Evolutionary conservation across 352 stramenopile genomes (phyloP).

Genomic region (Phytophthora tentaculata): DNA sequence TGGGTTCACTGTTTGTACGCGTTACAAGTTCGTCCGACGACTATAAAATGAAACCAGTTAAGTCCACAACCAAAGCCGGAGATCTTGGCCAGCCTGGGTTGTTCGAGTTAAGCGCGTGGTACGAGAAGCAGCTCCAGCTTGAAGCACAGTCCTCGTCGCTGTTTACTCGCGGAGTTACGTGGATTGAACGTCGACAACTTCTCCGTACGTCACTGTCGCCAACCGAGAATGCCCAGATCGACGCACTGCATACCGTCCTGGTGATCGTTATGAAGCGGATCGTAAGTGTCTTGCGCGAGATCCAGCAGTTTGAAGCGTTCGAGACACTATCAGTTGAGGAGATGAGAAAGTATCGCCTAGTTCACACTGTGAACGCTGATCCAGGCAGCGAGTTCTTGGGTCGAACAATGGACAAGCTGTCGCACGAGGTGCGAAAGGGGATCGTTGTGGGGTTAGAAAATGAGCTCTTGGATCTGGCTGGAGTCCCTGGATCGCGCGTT

Average conservation of each 20-base stretch:
- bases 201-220: constrained; percentile 61
- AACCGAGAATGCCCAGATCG: constrained; percentile 66
- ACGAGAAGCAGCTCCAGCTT: constrained; percentile 25
- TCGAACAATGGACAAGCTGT: constrained; percentile 60
- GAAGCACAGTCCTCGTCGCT: constrained; percentile 14
- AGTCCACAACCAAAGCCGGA: background rate
- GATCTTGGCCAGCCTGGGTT: background rate
- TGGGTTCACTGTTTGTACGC: constrained; percentile 50
- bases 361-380: constrained; percentile 59
- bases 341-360: constrained; percentile 54
- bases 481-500: constrained; percentile 24
- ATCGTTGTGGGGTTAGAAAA: constrained; percentile 71
- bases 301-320: constrained; percentile 67
- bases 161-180: constrained; percentile 31
- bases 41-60: background rate
- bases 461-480: constrained; percentile 63
- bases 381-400: constrained; percentile 60
- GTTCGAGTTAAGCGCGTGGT: constrained; percentile 45
- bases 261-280: constrained; percentile 62
- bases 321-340: constrained; percentile 54
- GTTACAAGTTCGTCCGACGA: constrained; percentile 21
- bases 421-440: constrained; percentile 54
- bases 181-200: constrained; percentile 51
- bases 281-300: constrained; percentile 58
- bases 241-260: constrained; percentile 61